Evolutionary conservation across 257 asterid genomes (phyloP).

Genomic region (Solanum sitiens): DNA sequence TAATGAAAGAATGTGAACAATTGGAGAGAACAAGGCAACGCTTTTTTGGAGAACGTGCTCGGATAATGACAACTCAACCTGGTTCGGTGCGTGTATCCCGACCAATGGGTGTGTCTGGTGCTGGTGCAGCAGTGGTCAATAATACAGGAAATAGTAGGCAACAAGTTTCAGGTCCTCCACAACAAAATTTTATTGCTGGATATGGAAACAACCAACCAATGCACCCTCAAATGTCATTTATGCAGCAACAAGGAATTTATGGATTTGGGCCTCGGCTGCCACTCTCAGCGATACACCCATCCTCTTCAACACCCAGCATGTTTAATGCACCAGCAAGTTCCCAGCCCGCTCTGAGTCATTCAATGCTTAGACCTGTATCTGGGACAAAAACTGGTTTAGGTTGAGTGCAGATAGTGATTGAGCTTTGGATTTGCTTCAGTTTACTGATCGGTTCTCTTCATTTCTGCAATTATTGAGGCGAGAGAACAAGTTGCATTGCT

Average conservation of each 20-base stretch:
- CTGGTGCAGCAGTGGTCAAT: slow-evolving; percentile 29
- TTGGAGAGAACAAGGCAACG: slow-evolving; percentile 85
- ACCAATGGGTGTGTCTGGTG: slow-evolving; percentile 40
- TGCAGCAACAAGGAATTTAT: slow-evolving; percentile 68
- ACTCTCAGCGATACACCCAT: slow-evolving; percentile 67
- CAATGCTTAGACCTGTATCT: slow-evolving; percentile 61
- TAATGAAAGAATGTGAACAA: slow-evolving; percentile 97
- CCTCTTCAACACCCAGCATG: slow-evolving; percentile 44
- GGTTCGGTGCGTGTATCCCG: slow-evolving; percentile 47
- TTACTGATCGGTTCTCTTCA: not conserved
- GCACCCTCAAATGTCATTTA: slow-evolving; percentile 67
- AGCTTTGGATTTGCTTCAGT: slow-evolving; percentile 5
- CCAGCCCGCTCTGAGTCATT: slow-evolving; percentile 53
- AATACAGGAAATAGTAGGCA: slow-evolving; percentile 51
- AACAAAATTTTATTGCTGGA: slow-evolving; percentile 42
- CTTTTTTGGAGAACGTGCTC: slow-evolving; percentile 48
- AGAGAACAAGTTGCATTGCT: slow-evolving; percentile 1
- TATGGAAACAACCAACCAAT: slow-evolving; percentile 54
- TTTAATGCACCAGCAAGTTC: slow-evolving; percentile 47
- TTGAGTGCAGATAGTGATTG: slow-evolving; percentile 16
- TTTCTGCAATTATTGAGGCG: not conserved
- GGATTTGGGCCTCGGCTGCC: slow-evolving; percentile 83
- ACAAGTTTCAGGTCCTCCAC: slow-evolving; percentile 50
- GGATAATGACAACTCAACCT: slow-evolving; percentile 44
- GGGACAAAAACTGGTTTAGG: slow-evolving; percentile 75